A percentile compares a stretch with the other conserved stretches of the same genome.
These are phyloP conservation scores for Pleodorina starrii DNA, from an alignment of 139 green algal species.

Conservation along the genomic window DNA sequence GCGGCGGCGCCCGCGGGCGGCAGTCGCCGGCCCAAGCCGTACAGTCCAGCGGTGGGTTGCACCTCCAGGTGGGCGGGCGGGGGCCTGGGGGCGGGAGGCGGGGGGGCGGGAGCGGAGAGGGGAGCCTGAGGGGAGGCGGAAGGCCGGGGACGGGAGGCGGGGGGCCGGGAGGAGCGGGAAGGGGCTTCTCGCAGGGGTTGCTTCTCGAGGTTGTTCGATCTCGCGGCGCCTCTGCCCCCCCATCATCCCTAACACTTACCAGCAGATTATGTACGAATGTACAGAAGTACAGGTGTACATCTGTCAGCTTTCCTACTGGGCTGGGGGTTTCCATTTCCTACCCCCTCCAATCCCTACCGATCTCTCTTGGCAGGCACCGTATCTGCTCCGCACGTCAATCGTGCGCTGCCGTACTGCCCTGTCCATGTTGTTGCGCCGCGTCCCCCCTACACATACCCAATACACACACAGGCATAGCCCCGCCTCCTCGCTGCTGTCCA, in stretches of 20 bases:
- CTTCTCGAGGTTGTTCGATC: too few species aligned
- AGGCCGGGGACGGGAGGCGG: not conserved
- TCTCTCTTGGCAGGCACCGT: too few species aligned
- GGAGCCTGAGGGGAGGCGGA: too few species aligned
- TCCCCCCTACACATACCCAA: not conserved
- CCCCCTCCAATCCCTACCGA: not conserved
- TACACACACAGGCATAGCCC: conserved; percentile 2
- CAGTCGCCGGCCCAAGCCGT: conserved; percentile 28
- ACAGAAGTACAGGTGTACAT: not conserved
- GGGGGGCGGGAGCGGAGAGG: not conserved
- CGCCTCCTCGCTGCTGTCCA: not conserved
- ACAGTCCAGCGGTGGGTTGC: conserved; percentile 40
- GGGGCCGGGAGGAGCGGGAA: not conserved
- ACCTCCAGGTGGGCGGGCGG: not conserved
- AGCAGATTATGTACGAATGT: too few species aligned
- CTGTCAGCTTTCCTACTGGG: not conserved
- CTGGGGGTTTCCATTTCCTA: not conserved
- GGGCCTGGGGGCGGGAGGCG: too few species aligned
- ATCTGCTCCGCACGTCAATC: too few species aligned
- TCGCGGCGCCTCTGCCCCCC: too few species aligned
- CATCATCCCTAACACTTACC: too few species aligned
- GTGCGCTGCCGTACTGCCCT: too few species aligned
- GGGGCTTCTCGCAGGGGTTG: too few species aligned
- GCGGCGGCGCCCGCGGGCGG: not conserved
- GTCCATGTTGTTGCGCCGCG: too few species aligned